Conservation (phyloP, 2,329 filamentous ascomycete genomes). For the Penicillium sp. region DNA sequence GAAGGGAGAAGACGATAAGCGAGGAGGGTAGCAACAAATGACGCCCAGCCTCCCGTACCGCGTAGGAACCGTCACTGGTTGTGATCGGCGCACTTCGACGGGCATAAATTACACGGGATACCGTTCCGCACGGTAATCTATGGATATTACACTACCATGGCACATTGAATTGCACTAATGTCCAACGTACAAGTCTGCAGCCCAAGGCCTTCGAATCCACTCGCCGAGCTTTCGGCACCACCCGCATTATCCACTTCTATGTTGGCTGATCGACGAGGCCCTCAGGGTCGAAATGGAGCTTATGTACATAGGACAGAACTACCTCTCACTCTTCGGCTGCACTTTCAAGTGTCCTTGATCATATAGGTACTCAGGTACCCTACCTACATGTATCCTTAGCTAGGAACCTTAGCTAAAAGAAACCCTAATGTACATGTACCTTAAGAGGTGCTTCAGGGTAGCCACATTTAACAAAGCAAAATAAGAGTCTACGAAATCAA, state of each 20-base stretch:
- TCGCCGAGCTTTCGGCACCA: conserved; percentile 6
- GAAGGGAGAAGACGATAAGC: conserved; percentile 6
- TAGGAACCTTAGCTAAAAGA: neutral
- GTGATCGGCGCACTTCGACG: neutral
- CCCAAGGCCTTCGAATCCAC: neutral
- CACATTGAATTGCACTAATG: neutral
- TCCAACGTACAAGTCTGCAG: neutral
- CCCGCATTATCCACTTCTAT: conserved; percentile 11
- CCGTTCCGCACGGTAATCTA: neutral
- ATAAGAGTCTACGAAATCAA: neutral
- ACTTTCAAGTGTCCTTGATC: too few species aligned
- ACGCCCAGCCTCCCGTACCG: conserved; percentile 13
- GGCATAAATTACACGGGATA: neutral
- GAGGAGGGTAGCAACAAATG: conserved; percentile 9
- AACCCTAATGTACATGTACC: neutral
- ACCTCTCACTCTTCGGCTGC: too few species aligned
- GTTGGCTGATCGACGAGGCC: neutral
- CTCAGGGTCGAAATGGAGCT: too few species aligned
- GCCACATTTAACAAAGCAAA: neutral
- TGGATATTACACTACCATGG: too few species aligned
- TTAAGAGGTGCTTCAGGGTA: neutral
- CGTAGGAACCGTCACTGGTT: neutral
- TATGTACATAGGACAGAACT: too few species aligned
- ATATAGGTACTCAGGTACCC: too few species aligned
- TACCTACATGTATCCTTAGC: too few species aligned